Evolutionary conservation across 495 filamentous ascomycete genomes (phyloP).

Genomic region (Parachaetomium inaequale): DNA sequence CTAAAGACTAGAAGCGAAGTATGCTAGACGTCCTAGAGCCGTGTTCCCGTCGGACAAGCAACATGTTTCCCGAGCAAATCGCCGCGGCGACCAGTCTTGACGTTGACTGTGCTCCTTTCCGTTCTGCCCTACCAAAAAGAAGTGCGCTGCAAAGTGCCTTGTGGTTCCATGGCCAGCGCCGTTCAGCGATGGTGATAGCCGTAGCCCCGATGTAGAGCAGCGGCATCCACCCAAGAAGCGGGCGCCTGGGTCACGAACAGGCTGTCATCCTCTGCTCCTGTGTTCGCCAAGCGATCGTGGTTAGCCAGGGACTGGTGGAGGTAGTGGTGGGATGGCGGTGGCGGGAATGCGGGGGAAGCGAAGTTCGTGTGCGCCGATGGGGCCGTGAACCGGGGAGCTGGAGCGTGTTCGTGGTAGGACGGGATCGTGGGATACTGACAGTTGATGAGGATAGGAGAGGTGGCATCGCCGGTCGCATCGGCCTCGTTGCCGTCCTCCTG

Average conservation of each 20-base stretch:
- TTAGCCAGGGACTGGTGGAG: slow-evolving; percentile 7
- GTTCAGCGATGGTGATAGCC: not conserved
- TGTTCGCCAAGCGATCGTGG: not conserved
- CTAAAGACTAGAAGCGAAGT: not conserved
- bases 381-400: not conserved
- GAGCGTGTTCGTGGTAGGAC: not conserved
- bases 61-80: not conserved
- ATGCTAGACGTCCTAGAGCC: not conserved
- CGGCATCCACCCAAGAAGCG: not conserved
- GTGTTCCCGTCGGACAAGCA: slow-evolving; percentile 4
- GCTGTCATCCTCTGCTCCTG: not conserved
- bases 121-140: not conserved
- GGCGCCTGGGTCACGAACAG: slow-evolving; percentile 8
- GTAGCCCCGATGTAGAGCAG: not conserved
- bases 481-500: not conserved
- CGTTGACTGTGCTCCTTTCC: not conserved
- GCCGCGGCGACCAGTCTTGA: slow-evolving; percentile 1
- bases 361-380: not conserved
- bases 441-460: not conserved
- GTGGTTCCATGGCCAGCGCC: not conserved
- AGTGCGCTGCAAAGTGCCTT: not conserved
- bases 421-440: slow-evolving; percentile 10
- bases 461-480: not conserved
- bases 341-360: not conserved
- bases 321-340: not conserved